A percentile compares a stretch with the other conserved stretches of the same genome.
Evolutionary conservation across 257 asterid genomes (phyloP).

Genomic region (Capsicum chinense): DNA sequence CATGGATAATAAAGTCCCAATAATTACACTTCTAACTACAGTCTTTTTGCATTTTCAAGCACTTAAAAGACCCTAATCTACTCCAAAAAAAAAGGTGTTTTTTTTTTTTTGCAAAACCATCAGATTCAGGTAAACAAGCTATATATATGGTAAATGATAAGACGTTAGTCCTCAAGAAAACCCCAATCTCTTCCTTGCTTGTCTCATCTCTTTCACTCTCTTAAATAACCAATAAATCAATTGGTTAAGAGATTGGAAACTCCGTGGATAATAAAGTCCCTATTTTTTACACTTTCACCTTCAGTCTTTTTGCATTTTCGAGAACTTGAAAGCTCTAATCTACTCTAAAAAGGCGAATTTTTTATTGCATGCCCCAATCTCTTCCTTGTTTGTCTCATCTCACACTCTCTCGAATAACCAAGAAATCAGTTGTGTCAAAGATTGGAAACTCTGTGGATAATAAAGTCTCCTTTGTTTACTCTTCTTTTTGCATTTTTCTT

Average conservation of each 20-base stretch:
- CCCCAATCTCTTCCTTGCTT: background rate
- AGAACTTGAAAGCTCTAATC: background rate
- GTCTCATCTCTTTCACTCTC: background rate
- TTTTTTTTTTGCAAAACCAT: background rate
- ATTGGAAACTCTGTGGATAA: too few species aligned
- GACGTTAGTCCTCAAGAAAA: background rate
- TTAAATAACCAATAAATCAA: background rate
- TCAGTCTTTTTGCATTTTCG: background rate
- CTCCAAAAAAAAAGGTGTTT: too few species aligned
- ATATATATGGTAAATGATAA: background rate
- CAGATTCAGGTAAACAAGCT: background rate
- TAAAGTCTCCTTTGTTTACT: too few species aligned
- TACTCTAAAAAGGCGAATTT: background rate
- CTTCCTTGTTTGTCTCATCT: too few species aligned
- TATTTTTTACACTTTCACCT: background rate
- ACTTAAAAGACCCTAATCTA: too few species aligned
- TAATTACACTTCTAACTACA: too few species aligned
- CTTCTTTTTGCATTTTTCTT: too few species aligned
- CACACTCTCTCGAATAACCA: too few species aligned
- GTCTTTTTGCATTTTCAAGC: too few species aligned
- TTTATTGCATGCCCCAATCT: too few species aligned
- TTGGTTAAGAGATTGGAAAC: background rate
- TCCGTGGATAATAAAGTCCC: background rate
- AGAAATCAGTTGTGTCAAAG: too few species aligned
- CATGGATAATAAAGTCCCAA: background rate